phyloP scores from a whole-genome alignment of 768 basidiomycete species.

The Tylopilus sp. region DNA sequence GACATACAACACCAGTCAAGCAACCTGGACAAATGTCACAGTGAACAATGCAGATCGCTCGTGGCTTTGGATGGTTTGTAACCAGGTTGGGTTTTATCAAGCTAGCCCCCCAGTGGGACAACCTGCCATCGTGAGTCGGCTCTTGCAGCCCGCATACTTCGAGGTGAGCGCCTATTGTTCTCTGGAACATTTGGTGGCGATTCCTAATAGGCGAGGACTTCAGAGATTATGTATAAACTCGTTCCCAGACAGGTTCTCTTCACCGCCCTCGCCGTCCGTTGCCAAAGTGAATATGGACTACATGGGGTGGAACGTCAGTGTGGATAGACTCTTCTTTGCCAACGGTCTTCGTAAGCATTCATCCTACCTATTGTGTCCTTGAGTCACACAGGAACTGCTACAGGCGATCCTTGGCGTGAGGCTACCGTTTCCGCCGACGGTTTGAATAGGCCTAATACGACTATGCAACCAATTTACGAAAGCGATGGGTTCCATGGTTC shows the following conservation, averaged over 20 bases:
- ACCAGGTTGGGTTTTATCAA: conserved; percentile 57
- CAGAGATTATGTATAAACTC: no score
- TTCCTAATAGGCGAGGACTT: no score
- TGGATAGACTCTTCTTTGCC: no score
- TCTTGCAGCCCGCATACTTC: conserved; percentile 28
- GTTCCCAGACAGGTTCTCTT: no score
- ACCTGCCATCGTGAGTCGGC: conserved; percentile 34
- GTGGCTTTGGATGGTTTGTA: conserved; percentile 75
- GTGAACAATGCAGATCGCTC: conserved; percentile 57
- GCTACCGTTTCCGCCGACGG: conserved; percentile 44
- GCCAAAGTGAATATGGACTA: no score
- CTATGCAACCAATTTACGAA: conserved; percentile 52
- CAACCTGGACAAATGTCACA: conserved; percentile 48
- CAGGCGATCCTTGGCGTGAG: conserved; percentile 56
- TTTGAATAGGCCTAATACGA: conserved; percentile 43
- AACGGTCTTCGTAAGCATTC: no score
- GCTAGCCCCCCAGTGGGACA: conserved; percentile 35
- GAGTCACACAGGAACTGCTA: neutral
- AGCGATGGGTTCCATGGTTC: conserved; percentile 69
- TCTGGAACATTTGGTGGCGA: no score
- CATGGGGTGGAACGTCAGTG: no score
- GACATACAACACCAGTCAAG: conserved; percentile 23
- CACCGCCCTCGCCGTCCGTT: no score
- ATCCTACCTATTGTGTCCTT: no score
- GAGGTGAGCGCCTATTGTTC: conserved; percentile 18